These are phyloP conservation scores for Antitrichia curtipendula DNA, from an alignment of 225 moss, liverwort and hornwort species.

Conservation along the genomic window DNA sequence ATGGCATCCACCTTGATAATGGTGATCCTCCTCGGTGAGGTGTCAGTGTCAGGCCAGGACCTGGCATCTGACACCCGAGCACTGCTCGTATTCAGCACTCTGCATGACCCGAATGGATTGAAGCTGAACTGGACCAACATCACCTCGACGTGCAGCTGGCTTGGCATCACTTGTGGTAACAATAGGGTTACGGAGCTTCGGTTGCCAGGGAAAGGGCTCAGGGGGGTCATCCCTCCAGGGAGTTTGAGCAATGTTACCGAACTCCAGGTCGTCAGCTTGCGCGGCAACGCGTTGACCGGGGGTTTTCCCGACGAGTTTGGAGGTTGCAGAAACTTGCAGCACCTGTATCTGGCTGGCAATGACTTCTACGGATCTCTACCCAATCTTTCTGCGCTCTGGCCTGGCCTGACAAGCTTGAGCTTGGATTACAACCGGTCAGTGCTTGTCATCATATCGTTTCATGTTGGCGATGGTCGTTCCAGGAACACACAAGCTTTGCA, in stretches of 20 bases:
- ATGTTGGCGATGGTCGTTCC: background rate
- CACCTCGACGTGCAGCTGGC: constrained; percentile 27
- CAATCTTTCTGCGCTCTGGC: constrained; percentile 48
- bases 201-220: constrained; percentile 18
- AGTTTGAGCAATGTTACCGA: constrained; percentile 49
- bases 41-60: constrained; percentile 14
- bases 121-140: constrained; percentile 22
- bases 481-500: background rate
- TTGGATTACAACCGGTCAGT: constrained; percentile 38
- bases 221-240: constrained; percentile 13
- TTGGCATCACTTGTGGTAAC: constrained; percentile 17
- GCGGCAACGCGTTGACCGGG: constrained; percentile 43
- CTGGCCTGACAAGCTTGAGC: constrained; percentile 42
- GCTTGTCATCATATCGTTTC: background rate
- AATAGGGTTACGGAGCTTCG: constrained; percentile 21
- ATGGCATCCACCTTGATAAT: background rate
- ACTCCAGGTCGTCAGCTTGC: constrained; percentile 65
- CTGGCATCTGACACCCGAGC: constrained; percentile 18
- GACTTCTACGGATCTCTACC: constrained; percentile 49
- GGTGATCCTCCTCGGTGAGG: background rate
- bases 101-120: constrained; percentile 5
- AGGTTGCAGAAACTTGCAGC: constrained; percentile 27
- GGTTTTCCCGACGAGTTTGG: constrained; percentile 45
- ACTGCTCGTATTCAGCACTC: constrained; percentile 2
- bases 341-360: constrained; percentile 49